Evolutionary conservation across 2,329 filamentous ascomycete species (phyloP).

Genomic region (Colletotrichum sp.): DNA sequence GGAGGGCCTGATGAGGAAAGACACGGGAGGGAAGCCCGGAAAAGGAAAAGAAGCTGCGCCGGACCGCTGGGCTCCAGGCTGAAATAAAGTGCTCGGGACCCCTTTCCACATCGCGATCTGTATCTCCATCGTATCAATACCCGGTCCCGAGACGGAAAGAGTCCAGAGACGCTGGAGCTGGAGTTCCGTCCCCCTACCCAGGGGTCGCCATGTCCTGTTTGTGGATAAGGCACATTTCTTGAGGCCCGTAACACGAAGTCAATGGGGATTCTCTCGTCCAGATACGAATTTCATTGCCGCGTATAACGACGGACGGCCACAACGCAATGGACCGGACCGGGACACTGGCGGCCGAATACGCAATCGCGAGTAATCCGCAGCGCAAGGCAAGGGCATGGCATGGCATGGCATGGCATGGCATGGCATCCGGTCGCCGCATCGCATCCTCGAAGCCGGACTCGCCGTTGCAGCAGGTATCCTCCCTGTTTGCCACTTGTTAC

Average conservation of each 20-base stretch:
- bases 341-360: not conserved
- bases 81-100: not conserved
- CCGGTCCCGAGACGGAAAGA: conserved; percentile 6
- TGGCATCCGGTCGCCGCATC: not conserved
- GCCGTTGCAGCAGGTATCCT: not conserved
- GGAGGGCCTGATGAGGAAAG: not conserved
- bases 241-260: not conserved
- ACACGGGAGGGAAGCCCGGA: not conserved
- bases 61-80: not conserved
- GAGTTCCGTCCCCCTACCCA: not conserved
- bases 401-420: not conserved
- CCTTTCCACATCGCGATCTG: not conserved
- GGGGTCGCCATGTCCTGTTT: not conserved
- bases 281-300: not conserved
- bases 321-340: not conserved
- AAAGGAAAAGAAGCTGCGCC: not conserved
- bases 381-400: not conserved
- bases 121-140: conserved; percentile 10
- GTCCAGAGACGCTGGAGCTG: not conserved
- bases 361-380: not conserved
- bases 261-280: not conserved
- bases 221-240: not conserved
- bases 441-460: not conserved
- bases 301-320: not conserved
- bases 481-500: not conserved